Base-by-base conservation (phyloP, 148 eudicot genomes). In the Oxyria digyna region DNA sequence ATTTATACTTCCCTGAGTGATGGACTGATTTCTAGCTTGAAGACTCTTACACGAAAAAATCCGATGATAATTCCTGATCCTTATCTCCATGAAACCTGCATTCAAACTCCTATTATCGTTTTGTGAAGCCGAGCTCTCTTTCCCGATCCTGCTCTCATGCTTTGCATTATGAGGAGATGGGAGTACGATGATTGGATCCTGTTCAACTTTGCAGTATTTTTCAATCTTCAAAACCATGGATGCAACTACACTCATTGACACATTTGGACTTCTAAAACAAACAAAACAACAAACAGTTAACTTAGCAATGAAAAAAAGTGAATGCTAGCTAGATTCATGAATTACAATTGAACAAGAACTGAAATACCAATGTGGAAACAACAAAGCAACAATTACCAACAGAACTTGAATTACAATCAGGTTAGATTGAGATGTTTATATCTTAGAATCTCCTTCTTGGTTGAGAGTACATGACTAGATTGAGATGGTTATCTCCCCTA, bases 201-300 rank as follows among this genome's bases (percentile, higher is more conserved):
- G 85, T 75, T 87, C 64, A 48, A 89, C 78, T 73, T 77, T 81
- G 83, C 98, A 93, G 71, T 86, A 81, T 69, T 93, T 93, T 63
- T 89, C 91, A 65, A 93, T 89, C 59, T 89, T 91, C 81, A 93
- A 80, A 48, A 86, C 98, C 94, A 87, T 86, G 38, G 31, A 32
- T 92, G 86, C 83, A 55, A 67, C 82, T 77, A 66, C 73, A 76
- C 77, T 77, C 89, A 85, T 84, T 68, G 66, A 78, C 49, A 69
- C 59, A 84, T 78, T 73, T 71, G 42, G 57, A 45, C 65, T 71
- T 71, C 91, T 88, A 74, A 31, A 59, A 59, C 35, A 15, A 4
- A 26, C 33, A 13, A 27, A 12, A 14, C 20, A 59, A 38, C 35
- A 27, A 29, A 59, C 20, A 59, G 37, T 13, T 13, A 27, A 15